phyloP scores from a whole-genome alignment of 192 early-diverging fungal genomes.

The Backusella mclennaniae region DNA sequence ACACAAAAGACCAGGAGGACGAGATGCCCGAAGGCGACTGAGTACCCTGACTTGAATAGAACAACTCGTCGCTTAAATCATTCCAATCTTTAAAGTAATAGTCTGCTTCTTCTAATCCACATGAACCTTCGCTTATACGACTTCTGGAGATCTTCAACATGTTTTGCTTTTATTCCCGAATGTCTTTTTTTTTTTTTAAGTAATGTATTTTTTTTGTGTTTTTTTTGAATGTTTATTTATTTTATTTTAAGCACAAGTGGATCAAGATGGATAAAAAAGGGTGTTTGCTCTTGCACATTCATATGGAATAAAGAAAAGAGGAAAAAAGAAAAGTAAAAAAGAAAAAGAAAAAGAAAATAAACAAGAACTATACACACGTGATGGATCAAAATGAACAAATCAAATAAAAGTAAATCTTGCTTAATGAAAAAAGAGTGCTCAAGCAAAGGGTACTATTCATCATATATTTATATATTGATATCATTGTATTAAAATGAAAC shows the following conservation, averaged over 20 bases:
- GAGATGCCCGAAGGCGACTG: background rate
- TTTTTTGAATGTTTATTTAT: slow-evolving; percentile 2
- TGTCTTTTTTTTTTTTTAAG: background rate
- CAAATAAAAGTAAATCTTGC: background rate
- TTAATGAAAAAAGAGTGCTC: too few species aligned
- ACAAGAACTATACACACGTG: background rate
- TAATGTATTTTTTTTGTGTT: background rate
- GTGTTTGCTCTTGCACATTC: background rate
- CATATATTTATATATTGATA: too few species aligned
- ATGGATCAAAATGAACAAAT: background rate
- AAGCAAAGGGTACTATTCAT: background rate
- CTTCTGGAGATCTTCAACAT: slow-evolving; percentile 1
- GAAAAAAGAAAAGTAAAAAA: background rate
- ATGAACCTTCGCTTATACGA: background rate
- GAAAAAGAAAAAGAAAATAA: background rate
- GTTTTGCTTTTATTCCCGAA: background rate
- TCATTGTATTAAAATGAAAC: too few species aligned
- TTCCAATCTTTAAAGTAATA: background rate
- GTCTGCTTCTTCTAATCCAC: slow-evolving; percentile 4
- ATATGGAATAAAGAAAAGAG: background rate
- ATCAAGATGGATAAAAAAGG: background rate
- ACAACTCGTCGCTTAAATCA: background rate
- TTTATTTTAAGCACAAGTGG: background rate
- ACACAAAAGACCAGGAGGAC: background rate
- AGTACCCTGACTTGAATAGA: background rate